Evolutionary conservation across 176 grass and related monocot species (phyloP).

Genomic region (Zoysia japonica): DNA sequence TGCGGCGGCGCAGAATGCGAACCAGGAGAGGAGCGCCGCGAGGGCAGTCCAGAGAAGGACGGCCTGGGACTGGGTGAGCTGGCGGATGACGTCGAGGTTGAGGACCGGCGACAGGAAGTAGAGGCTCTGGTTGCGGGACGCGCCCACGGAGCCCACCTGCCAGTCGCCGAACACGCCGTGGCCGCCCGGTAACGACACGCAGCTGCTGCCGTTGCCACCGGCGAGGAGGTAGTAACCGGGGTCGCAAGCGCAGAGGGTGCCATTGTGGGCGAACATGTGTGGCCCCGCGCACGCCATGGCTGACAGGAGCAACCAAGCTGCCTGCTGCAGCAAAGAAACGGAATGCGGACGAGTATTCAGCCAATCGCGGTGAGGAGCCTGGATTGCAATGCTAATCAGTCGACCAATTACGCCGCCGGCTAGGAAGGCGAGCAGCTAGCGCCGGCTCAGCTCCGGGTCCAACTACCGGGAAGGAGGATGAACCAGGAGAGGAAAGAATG

Average conservation of each 20-base stretch:
- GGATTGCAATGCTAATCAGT: not conserved
- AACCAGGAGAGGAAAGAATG: not conserved
- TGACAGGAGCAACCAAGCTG: not conserved
- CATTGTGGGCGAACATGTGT: constrained; percentile 72
- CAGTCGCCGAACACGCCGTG: constrained; percentile 48
- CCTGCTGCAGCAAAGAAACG: not conserved
- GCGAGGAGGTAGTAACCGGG: constrained; percentile 62
- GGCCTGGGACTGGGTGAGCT: constrained; percentile 94
- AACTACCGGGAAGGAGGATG: not conserved
- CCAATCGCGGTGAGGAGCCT: not conserved
- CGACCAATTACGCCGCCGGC: not conserved
- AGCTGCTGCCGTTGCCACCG: constrained; percentile 34
- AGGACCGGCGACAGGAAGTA: constrained; percentile 72
- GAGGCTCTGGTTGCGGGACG: constrained; percentile 46
- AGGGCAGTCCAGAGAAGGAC: constrained; percentile 67
- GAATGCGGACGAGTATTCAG: not conserved
- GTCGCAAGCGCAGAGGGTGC: constrained; percentile 72
- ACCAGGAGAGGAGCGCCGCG: constrained; percentile 61
- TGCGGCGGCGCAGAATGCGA: constrained; percentile 61
- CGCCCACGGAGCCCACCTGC: constrained; percentile 64
- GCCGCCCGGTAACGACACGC: constrained; percentile 21
- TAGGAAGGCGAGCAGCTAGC: not conserved
- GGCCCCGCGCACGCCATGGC: constrained; percentile 58
- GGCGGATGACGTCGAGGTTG: constrained; percentile 68
- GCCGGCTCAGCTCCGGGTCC: not conserved